Evolutionary conservation across 495 filamentous ascomycete genomes (phyloP).

Genomic region (Tuber indicum): DNA sequence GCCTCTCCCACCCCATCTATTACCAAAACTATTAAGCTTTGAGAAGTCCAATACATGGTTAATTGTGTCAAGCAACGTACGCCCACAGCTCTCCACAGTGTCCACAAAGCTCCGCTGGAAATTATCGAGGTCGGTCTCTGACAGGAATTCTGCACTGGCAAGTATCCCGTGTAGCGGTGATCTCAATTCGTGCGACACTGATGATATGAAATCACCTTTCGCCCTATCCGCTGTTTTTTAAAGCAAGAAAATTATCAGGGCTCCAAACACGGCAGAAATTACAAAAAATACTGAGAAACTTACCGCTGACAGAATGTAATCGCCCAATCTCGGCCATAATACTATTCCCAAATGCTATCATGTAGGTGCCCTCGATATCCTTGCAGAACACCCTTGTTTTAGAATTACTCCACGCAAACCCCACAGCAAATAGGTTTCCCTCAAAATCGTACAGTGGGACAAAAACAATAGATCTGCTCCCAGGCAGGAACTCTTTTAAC

Average conservation of each 20-base stretch:
- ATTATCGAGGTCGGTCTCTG: constrained; percentile 49
- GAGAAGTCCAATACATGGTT: constrained; percentile 70
- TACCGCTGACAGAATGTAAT: constrained; percentile 45
- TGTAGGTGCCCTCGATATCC: constrained; percentile 38
- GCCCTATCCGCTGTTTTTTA: constrained; percentile 47
- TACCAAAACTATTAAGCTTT: constrained; percentile 54
- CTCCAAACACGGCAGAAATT: background rate
- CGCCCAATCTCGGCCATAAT: constrained; percentile 41
- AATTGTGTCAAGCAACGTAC: constrained; percentile 71
- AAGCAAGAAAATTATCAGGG: constrained; percentile 16
- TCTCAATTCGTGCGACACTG: constrained; percentile 70
- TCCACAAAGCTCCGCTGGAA: constrained; percentile 60
- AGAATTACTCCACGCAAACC: constrained; percentile 38
- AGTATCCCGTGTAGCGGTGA: constrained; percentile 72
- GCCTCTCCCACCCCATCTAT: constrained; percentile 24
- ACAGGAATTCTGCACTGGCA: constrained; percentile 64
- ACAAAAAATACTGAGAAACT: constrained; percentile 20
- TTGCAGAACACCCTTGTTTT: constrained; percentile 28
- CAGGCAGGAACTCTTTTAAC: constrained; percentile 32
- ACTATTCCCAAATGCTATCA: constrained; percentile 39
- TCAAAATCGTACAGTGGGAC: constrained; percentile 42
- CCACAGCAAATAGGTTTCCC: constrained; percentile 39
- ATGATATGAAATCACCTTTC: constrained; percentile 66
- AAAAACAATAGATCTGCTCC: constrained; percentile 33
- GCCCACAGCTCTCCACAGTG: constrained; percentile 67